These are phyloP conservation scores for Nakazawaea anatomiae DNA, from an alignment of 805 yeast genomes.

Conservation along the genomic window DNA sequence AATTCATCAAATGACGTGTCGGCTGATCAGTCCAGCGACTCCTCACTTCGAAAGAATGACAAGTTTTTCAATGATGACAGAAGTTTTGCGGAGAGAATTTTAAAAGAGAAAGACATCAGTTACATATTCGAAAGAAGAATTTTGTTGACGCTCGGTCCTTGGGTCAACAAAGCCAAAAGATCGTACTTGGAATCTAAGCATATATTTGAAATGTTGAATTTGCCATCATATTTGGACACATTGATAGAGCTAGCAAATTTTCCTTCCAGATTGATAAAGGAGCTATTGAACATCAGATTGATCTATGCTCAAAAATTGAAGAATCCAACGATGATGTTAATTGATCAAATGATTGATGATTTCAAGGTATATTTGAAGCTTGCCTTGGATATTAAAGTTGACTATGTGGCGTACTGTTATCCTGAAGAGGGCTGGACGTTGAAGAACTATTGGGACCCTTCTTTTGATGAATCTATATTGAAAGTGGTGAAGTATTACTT, in stretches of 20 bases:
- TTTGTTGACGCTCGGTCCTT: conserved; percentile 64
- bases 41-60: conserved; percentile 4
- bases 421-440: conserved; percentile 70
- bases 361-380: conserved; percentile 70
- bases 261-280: conserved; percentile 76
- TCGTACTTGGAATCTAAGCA: conserved; percentile 59
- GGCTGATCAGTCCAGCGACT: conserved; percentile 3
- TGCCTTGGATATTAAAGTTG: conserved; percentile 68
- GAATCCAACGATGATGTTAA: conserved; percentile 91
- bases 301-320: conserved; percentile 70
- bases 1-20: conserved; percentile 12
- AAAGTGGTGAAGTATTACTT: conserved; percentile 72
- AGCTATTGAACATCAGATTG: conserved; percentile 67
- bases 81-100: conserved; percentile 74
- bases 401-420: conserved; percentile 52
- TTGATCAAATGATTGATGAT: conserved; percentile 89
- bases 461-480: conserved; percentile 58
- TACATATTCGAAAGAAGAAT: conserved; percentile 66
- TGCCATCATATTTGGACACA: conserved; percentile 67
- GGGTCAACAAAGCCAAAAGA: conserved; percentile 77
- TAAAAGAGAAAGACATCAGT: conserved; percentile 75
- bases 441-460: conserved; percentile 53
- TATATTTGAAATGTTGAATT: conserved; percentile 57
- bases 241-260: conserved; percentile 63
- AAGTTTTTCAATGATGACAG: conserved; percentile 53